Evolutionary conservation across 306 rosid species (phyloP), one percentile per base, ranked within the genome.

Genomic region (Ziziphus jujuba): DNA sequence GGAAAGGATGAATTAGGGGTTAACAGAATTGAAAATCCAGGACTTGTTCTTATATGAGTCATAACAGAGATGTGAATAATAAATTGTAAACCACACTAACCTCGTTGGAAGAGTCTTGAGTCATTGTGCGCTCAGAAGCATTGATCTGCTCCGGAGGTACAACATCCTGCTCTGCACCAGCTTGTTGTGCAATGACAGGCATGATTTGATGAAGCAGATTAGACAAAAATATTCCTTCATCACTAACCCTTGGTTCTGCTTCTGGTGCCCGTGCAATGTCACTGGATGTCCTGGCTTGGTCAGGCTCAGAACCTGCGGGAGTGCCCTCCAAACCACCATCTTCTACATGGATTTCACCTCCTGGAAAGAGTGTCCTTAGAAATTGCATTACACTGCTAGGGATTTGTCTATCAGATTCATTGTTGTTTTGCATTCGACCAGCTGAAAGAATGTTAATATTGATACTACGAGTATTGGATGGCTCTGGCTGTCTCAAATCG

Each of bases 341-440:
- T 70, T 90, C 99, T 23, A 85, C 82, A 12, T 82, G 91, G 80
- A 95, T 69, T 85, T 95, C 99, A 73, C 95, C 99, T 75, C 84
- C 85, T 36, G 99, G 99, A 74, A 88, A 87, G 66, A 85, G 87
- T 62, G 82, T 65, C 81, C 92, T 76, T 49, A 90, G 60, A 56
- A 85, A 74, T 70, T 90, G 89, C 66, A 87, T 74, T 20, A 87
- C 84, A 70, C 65, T 73, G 68, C 74, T 75, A 6, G 96, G 97
- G 34, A 87, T 58, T 80, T 90, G 90, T 66, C 95, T 74, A 73
- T 87, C 89, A 59, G 97, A 79, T 31, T 93, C 97, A 54, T 74
- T 80, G 78, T 52, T 84, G 70, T 69, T 89, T 71, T 87, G 96
- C 71, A 87, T 25, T 43, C 89, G 89, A 56, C 87, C 84, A 67